Percentiles rank a stretch among this genome's conserved stretches.
phyloP scores from a whole-genome alignment of 768 basidiomycete species.

The Mycena sanguinolenta region DNA sequence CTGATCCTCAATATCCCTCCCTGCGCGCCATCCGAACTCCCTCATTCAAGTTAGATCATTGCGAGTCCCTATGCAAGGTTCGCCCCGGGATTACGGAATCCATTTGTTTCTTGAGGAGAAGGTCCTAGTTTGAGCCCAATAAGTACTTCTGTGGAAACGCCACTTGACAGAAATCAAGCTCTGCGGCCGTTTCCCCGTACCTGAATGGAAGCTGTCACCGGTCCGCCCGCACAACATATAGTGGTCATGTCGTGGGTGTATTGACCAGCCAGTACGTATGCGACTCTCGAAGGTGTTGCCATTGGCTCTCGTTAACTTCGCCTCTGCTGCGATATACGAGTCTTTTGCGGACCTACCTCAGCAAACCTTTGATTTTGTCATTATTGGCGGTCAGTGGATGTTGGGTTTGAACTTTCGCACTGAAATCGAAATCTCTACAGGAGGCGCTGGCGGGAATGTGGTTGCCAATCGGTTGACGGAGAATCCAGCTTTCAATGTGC shows the following conservation, averaged over 20 bases:
- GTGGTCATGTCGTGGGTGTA: not conserved
- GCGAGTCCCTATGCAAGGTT: too few relatives aligned
- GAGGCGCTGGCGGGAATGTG: constrained; percentile 16
- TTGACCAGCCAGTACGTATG: not conserved
- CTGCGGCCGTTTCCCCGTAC: not conserved
- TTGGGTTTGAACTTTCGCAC: not conserved
- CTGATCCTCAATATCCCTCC: too few relatives aligned
- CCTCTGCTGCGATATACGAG: not conserved
- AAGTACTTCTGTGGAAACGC: too few relatives aligned
- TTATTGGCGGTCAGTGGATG: not conserved
- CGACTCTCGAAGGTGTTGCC: not conserved
- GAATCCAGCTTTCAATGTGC: constrained; percentile 10
- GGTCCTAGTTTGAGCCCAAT: too few relatives aligned
- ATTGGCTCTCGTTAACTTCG: not conserved
- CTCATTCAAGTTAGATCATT: too few relatives aligned
- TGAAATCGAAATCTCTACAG: constrained; percentile 8
- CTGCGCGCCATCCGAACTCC: too few relatives aligned
- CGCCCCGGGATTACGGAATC: too few relatives aligned
- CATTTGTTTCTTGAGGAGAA: too few relatives aligned
- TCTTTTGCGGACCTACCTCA: not conserved
- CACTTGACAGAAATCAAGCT: too few relatives aligned
- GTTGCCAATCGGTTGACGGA: constrained; percentile 25
- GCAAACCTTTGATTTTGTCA: constrained; percentile 1
- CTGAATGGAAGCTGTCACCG: constrained; percentile 17
- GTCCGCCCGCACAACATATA: not conserved